A percentile compares a stretch with the other conserved stretches of the same genome.
Conservation (phyloP, 345 rosid species). For the Gossypium bickii region DNA sequence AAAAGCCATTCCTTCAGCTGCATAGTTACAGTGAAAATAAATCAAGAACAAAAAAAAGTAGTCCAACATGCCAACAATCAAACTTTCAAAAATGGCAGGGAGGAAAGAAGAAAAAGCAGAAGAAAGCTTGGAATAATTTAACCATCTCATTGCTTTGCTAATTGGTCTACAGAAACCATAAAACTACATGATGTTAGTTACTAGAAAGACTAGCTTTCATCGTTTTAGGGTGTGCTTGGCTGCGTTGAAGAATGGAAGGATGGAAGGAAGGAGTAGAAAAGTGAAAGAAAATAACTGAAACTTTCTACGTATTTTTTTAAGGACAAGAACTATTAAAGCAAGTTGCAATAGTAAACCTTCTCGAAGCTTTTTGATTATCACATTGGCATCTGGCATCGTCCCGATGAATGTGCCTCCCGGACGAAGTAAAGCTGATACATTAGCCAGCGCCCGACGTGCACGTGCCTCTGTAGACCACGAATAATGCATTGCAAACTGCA, state of each 20-base stretch:
- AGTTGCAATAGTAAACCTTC: constrained; percentile 45
- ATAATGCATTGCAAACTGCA: constrained; percentile 94
- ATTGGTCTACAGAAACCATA: neutral
- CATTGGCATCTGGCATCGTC: constrained; percentile 99
- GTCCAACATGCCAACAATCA: constrained; percentile 10
- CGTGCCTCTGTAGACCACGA: constrained; percentile 96
- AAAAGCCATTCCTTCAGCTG: constrained; percentile 69
- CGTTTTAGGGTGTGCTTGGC: no score
- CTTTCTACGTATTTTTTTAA: neutral
- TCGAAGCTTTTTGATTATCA: constrained; percentile 77
- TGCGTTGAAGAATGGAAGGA: no score
- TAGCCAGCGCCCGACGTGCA: constrained; percentile 88
- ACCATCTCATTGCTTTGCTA: neutral
- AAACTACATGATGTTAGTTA: constrained; percentile 5
- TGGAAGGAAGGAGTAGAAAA: no score
- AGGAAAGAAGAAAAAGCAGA: no score
- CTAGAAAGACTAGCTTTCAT: neutral
- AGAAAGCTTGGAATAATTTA: no score
- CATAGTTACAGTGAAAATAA: constrained; percentile 29
- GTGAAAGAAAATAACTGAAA: no score
- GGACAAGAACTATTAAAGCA: constrained; percentile 4
- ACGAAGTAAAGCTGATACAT: constrained; percentile 88
- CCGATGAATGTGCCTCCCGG: constrained; percentile 93
- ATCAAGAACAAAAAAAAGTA: constrained; percentile 19
- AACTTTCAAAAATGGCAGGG: no score